Evolutionary conservation across 2,329 filamentous ascomycete genomes (phyloP), one percentile per base, ranked within the genome.

Genomic region (Mycocentrospora acerina): DNA sequence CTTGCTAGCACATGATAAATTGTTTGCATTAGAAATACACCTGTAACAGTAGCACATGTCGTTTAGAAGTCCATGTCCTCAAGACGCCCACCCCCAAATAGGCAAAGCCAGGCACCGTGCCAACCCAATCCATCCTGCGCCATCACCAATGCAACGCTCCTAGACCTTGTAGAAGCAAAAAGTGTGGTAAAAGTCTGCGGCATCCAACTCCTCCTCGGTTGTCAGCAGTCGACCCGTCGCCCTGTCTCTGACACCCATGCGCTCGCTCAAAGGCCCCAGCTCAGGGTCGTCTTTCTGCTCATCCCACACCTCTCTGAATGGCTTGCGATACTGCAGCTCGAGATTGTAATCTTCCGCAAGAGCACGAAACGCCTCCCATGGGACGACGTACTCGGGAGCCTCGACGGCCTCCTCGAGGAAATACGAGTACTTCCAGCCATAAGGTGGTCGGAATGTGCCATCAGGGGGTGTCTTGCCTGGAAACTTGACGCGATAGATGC

Each of bases 391-490:
- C 71, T 98, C 93, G 2, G 93, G 91, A 62, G 90, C 88, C 66
- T 97, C 91, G 14, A 98, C 93, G 0, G 93, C 93, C 70, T 98
- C 93, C 58, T 93, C 85, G 40, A 98, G 82, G 67, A 90, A 95
- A 74, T 95, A 98, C 62, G 83, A 95, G 72, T 98, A 98, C 68
- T 93, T 95, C 90, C 93, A 97, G 33, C 91, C 93, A 63, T 90
- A 97, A 0, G 93, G 89, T 4, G 93, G 93, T 4, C 93, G 83
- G 72, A 98, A 98, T 22, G 93, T 78, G 36, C 93, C 93, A 63
- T 96, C 89, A 14, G 82, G 77, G 4, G 90, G 89, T 0, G 88
- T 90, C 60, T 85, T 78, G 15, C 85, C 85, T 0, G 89, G 88
- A 60, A 98, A 97, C 32, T 86, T 83, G 35, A 98, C 90, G 14